Base-by-base conservation (phyloP, 805 yeast genomes). In the Starmerella sirachaensis region DNA sequence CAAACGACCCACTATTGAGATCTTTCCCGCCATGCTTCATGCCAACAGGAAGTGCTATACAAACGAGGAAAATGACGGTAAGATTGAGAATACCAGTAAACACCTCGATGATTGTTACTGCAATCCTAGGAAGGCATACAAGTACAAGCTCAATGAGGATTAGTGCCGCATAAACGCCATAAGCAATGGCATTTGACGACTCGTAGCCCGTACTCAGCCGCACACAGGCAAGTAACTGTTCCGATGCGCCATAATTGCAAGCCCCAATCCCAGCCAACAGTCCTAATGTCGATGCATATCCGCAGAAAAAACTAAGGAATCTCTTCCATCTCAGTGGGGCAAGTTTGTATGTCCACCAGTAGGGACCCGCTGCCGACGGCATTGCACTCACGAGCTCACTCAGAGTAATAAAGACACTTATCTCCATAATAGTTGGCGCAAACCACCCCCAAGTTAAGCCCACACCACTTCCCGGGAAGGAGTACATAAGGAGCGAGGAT, bases 391-490 rank as follows among this genome's bases (percentile, higher is more conserved):
- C 81, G 48, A 76, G 56, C 48, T 76, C 78, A 2, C 81, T 66
- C 74, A 78, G 71, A 10, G 77, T 63, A 6, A 68, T 45, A 17
- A 82, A 83, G 14, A 74, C 65, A 8, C 63, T 52, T 31, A 76
- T 52, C 38, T 77, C 74, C 49, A 74, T 71, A 10, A 64, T 41
- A 8, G 75, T 66, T 21, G 80, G 67, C 11, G 71, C 51, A 30
- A 74, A 57, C 86, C 86, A 78, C 32, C 83, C 81, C 86, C 86
- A 78, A 2, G 76, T 63, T 35, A 75, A 64, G 3, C 76, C 72
- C 9, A 67, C 74, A 0, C 81, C 74, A 5, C 84, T 84, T 0
- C 76, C 72, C 20, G 68, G 56, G 9, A 76, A 57, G 17, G 77
- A 78, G 35, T 65, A 62, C 6, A 60, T 61, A 20, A 76, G 52